A percentile compares a stretch with the other conserved stretches of the same genome.
These are phyloP conservation scores for Oldenlandia corymbosa DNA, from an alignment of 257 asterid genomes.

Conservation along the genomic window DNA sequence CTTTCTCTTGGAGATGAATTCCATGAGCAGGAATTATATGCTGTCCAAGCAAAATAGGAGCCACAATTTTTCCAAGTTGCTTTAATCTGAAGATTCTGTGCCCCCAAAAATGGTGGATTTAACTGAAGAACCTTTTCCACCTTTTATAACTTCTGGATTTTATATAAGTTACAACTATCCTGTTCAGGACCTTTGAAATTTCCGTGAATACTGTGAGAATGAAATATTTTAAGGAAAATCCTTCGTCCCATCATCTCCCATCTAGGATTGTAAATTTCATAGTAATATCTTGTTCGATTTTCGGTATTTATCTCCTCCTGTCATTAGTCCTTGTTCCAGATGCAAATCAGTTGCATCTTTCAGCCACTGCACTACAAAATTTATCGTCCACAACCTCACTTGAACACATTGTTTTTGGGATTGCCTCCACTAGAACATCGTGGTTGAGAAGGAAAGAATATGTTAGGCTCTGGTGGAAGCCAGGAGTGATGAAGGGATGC, in stretches of 20 bases:
- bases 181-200: too few relatives aligned
- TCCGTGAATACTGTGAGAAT: conserved; percentile 21
- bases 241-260: conserved; percentile 23
- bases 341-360: conserved; percentile 15
- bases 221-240: conserved; percentile 26
- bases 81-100: too few relatives aligned
- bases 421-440: conserved; percentile 50
- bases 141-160: too few relatives aligned
- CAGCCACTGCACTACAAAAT: conserved; percentile 23
- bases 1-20: too few relatives aligned
- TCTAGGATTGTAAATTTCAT: conserved; percentile 28
- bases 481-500: conserved; percentile 61
- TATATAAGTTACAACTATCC: too few relatives aligned
- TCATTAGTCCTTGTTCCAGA: conserved; percentile 26
- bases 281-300: conserved; percentile 23
- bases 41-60: too few relatives aligned
- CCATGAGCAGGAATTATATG: too few relatives aligned
- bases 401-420: conserved; percentile 67
- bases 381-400: conserved; percentile 41
- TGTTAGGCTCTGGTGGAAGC: conserved; percentile 72
- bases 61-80: too few relatives aligned
- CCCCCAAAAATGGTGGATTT: too few relatives aligned
- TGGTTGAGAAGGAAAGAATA: conserved; percentile 53
- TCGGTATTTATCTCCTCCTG: conserved; percentile 26
- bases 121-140: too few relatives aligned